Base-by-base conservation (phyloP, 163 green algal genomes). In the Botryococcus braunii region DNA sequence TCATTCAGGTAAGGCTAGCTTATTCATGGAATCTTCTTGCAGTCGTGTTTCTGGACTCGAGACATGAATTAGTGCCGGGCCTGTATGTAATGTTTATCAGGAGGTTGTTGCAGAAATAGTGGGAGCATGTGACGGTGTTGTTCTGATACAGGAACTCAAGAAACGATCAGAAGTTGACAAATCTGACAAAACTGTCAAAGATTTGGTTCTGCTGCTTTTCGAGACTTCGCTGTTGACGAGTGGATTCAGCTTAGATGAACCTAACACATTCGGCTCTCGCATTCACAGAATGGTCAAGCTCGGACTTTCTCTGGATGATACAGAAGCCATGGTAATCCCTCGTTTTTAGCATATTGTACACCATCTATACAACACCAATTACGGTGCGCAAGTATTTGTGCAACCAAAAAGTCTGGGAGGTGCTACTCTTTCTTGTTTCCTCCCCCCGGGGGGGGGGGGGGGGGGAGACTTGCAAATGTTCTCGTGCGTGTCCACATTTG, bases 241-340 rank as follows among this genome's bases (percentile, higher is more conserved):
- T 31, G 93, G 95, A 41, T 99, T 99, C 86, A 90, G 76, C 32
- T 85, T 99, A 57, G 95, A 99, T 63, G 94, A 99, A 76, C 95
- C 95, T 61, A 93, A 93, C 78, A 97, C 89, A 40, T 98, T 99
- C 72, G 92, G 86, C 35, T 81, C 63, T 71, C 86, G 95, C 76
- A 99, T 99, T 82, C 91, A 99, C 88, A 86, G 95, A 69, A 99
- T 99, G 94, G 91, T 99, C 77, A 98, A 97, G 88, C 84, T 99
- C 52, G 95, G 95, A 57, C 84, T 99, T 34, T 88, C 74, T 73
- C 97, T 99, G 66, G 95, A 99, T 74, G 95, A 98, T 67, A 88
- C 96, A 66, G 77, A 79, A 39, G 86, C 74, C 52, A 69, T 82
- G 34, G 79, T 71, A 32, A 86, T 38, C 2, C 82, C 77, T 47